phyloP scores from a whole-genome alignment of 257 asterid genomes.

The Leptodermis oblonga region DNA sequence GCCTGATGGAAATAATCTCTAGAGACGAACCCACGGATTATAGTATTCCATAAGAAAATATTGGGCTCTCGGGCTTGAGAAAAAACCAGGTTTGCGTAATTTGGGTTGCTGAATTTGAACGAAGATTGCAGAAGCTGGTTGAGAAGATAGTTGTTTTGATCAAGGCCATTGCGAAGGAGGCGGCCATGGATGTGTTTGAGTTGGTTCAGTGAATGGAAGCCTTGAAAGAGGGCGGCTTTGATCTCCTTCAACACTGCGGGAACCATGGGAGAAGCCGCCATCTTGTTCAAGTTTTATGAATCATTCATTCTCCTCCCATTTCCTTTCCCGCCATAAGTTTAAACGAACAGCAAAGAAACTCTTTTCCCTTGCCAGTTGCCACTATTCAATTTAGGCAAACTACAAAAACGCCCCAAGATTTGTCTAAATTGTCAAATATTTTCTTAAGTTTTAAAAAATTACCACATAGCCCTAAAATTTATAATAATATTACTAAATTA shows the following conservation, averaged over 20 bases:
- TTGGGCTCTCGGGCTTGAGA: conserved; percentile 29
- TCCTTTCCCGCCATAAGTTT: background rate
- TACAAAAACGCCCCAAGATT: no score
- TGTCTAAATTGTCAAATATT: no score
- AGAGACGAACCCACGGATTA: conserved; percentile 36
- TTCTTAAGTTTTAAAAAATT: no score
- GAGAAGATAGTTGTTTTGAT: conserved; percentile 30
- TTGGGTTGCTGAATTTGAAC: conserved; percentile 33
- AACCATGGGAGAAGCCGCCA: conserved; percentile 14
- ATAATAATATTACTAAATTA: no score
- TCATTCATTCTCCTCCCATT: background rate
- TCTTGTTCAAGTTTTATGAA: background rate
- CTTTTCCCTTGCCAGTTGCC: no score
- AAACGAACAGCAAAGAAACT: no score
- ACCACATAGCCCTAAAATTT: no score
- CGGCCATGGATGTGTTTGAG: conserved; percentile 39
- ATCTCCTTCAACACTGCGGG: conserved; percentile 22
- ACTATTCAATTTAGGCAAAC: no score
- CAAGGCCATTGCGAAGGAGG: conserved; percentile 28
- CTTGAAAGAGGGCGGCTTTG: conserved; percentile 31
- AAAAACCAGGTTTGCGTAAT: conserved; percentile 31
- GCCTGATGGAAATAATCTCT: conserved; percentile 26
- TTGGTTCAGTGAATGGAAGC: conserved; percentile 31
- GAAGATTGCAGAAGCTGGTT: conserved; percentile 27
- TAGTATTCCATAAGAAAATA: conserved; percentile 36